phyloP scores from a whole-genome alignment of 306 rosid genomes.

The Begonia masoniana region DNA sequence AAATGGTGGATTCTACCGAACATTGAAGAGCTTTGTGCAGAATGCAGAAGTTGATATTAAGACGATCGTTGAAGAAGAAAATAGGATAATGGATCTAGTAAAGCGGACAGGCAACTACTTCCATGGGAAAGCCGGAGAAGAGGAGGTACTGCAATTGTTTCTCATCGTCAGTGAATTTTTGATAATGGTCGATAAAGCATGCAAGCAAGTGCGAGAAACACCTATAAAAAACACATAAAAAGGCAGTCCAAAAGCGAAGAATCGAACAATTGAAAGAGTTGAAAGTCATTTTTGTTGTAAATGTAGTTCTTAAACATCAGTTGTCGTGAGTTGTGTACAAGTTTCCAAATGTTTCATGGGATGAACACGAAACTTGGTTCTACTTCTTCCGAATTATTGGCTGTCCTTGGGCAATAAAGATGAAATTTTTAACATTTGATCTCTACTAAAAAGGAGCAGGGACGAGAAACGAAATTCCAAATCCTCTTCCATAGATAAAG shows the following conservation, averaged over 20 bases:
- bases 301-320: no score
- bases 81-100: constrained; percentile 68
- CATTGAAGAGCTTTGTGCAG: constrained; percentile 47
- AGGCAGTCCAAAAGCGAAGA: constrained; percentile 41
- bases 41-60: constrained; percentile 48
- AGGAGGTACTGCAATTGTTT: constrained; percentile 80
- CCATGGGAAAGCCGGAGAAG: constrained; percentile 79
- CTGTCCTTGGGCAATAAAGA: no score
- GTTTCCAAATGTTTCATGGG: no score
- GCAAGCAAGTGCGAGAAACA: constrained; percentile 46
- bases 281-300: no score
- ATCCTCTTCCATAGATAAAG: no score
- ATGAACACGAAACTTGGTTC: no score
- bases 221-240: constrained; percentile 37
- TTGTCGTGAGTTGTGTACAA: no score
- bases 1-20: constrained; percentile 33
- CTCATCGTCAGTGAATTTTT: constrained; percentile 66
- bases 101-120: constrained; percentile 87
- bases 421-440: no score
- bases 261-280: background rate
- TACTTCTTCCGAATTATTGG: no score
- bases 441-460: no score
- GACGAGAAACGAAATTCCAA: no score
- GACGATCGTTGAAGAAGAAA: constrained; percentile 54
- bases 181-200: constrained; percentile 69